Evolutionary conservation across 495 filamentous ascomycete genomes (phyloP).

Genomic region (Neurospora sp.): DNA sequence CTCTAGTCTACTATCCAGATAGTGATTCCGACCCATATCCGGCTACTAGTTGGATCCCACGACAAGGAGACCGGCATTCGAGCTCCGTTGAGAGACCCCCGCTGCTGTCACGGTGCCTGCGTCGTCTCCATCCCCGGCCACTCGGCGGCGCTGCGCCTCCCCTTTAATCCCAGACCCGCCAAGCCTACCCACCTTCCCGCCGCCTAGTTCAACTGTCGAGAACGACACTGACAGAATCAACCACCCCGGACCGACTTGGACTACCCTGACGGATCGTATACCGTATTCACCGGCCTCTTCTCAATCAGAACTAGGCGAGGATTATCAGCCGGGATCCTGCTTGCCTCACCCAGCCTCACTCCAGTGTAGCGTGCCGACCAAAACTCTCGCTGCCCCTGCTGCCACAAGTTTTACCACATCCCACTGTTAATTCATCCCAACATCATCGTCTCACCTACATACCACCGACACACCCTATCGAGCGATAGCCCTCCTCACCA

Average conservation of each 20-base stretch:
- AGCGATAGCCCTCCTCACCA: conserved; percentile 10
- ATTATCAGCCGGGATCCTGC: conserved; percentile 8
- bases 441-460: neutral
- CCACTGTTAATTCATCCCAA: neutral
- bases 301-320: neutral
- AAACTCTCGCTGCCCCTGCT: conserved; percentile 18
- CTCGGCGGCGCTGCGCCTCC: neutral
- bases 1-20: neutral
- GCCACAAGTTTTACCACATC: neutral
- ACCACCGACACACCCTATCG: neutral
- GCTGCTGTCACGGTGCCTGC: neutral
- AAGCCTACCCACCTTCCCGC: neutral
- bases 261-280: neutral
- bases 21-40: neutral
- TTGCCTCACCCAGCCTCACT: conserved; percentile 22
- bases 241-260: neutral
- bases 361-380: neutral
- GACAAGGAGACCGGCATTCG: neutral
- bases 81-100: neutral
- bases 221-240: neutral
- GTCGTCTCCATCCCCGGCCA: neutral
- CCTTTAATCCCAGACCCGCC: neutral
- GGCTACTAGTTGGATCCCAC: neutral
- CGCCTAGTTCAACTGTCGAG: neutral
- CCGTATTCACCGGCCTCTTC: neutral